phyloP scores from a whole-genome alignment of 139 green algal species.

The Coccomyxa sp. region DNA sequence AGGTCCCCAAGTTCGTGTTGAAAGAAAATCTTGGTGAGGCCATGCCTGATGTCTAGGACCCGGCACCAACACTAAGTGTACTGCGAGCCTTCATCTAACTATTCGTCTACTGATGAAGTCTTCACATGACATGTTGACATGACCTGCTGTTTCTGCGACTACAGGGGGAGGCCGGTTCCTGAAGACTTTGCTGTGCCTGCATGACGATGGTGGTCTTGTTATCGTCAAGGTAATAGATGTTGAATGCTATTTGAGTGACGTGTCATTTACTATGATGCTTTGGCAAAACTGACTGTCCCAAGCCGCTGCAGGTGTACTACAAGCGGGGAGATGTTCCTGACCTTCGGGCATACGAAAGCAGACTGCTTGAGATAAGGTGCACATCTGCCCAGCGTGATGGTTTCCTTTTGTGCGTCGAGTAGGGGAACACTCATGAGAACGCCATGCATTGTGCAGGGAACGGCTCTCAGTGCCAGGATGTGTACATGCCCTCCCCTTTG shows the following conservation, averaged over 20 bases:
- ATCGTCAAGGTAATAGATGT: conserved; percentile 95
- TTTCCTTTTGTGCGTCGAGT: background rate
- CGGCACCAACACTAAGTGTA: no score
- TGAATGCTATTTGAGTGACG: no score
- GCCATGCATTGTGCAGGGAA: conserved; percentile 5
- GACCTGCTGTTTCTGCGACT: no score
- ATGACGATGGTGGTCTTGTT: conserved; percentile 85
- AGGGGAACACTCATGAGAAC: background rate
- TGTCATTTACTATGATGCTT: background rate
- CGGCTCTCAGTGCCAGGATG: conserved; percentile 34
- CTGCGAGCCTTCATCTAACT: no score
- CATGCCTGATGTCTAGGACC: background rate
- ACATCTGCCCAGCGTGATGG: background rate
- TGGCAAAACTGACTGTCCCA: background rate
- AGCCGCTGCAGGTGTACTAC: conserved; percentile 77
- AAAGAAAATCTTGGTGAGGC: conserved; percentile 64
- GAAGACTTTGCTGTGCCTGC: conserved; percentile 83
- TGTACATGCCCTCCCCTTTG: conserved; percentile 70
- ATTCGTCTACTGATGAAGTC: no score
- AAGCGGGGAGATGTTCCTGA: conserved; percentile 58
- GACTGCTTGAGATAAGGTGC: conserved; percentile 65
- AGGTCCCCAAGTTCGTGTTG: conserved; percentile 63
- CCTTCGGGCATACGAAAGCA: conserved; percentile 58
- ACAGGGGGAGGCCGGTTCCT: conserved; percentile 80
- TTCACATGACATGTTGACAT: no score